Evolutionary conservation across 768 basidiomycete species (phyloP).

Genomic region (Podaxis sp.): DNA sequence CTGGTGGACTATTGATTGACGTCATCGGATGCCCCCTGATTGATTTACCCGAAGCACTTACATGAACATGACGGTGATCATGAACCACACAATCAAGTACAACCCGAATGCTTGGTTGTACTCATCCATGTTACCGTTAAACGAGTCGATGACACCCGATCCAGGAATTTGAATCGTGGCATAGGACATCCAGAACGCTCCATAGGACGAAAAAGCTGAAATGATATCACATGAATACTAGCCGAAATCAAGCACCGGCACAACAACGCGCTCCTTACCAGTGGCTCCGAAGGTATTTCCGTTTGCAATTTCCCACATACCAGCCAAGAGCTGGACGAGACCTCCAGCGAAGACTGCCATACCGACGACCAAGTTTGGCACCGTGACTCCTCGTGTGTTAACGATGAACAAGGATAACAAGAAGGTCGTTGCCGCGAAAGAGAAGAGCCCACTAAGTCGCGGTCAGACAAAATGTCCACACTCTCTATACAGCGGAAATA

Average conservation of each 20-base stretch:
- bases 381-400: conserved; percentile 44
- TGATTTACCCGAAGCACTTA: conserved; percentile 30
- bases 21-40: neutral
- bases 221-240: neutral
- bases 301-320: conserved; percentile 74
- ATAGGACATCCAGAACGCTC: conserved; percentile 81
- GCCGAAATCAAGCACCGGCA: neutral
- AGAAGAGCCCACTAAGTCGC: conserved; percentile 31
- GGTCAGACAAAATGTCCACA: neutral
- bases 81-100: conserved; percentile 66
- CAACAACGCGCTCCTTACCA: conserved; percentile 39
- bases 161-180: conserved; percentile 66
- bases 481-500: neutral
- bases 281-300: conserved; percentile 69
- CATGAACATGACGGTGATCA: conserved; percentile 65
- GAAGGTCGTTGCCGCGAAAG: conserved; percentile 55
- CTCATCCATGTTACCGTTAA: conserved; percentile 35
- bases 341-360: conserved; percentile 79
- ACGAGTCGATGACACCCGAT: conserved; percentile 57
- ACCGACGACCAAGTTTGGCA: conserved; percentile 67
- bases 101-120: conserved; percentile 62
- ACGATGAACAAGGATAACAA: conserved; percentile 71
- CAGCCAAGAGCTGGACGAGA: conserved; percentile 76
- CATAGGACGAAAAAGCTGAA: conserved; percentile 69
- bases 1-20: conserved; percentile 21